phyloP scores from a whole-genome alignment of 768 basidiomycete genomes.

The Heimioporus sp. region DNA sequence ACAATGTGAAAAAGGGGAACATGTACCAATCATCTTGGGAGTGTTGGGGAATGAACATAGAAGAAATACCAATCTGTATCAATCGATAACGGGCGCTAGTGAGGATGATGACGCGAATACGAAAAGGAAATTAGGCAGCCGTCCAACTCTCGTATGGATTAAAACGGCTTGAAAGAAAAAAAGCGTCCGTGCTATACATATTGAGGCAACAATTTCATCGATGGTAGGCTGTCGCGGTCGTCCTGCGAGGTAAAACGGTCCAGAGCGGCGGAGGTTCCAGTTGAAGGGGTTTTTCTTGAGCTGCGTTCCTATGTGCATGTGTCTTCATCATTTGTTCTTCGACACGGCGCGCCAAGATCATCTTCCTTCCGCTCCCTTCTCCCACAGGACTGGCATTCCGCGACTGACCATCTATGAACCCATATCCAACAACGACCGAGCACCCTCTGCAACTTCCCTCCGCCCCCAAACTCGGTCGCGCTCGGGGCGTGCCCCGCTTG shows the following conservation, averaged over 20 bases:
- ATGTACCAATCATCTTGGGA: conserved; percentile 22
- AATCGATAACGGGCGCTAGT: conserved; percentile 35
- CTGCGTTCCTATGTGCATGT: conserved; percentile 9
- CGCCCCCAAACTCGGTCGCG: conserved; percentile 43
- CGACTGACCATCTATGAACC: conserved; percentile 35
- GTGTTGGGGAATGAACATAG: conserved; percentile 21
- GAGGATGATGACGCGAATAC: conserved; percentile 21
- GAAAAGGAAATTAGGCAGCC: conserved; percentile 32
- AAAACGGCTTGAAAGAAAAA: conserved; percentile 56
- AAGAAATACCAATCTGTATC: conserved; percentile 26
- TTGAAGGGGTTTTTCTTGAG: conserved; percentile 17
- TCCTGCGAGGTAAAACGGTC: conserved; percentile 18
- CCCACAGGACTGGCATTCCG: conserved; percentile 17
- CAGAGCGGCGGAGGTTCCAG: conserved; percentile 15
- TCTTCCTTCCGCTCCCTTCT: conserved; percentile 18
- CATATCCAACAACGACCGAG: conserved; percentile 37
- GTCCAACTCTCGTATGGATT: conserved; percentile 11
- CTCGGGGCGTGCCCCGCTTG: conserved; percentile 41
- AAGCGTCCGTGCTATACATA: conserved; percentile 70
- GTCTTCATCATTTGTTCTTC: conserved; percentile 3
- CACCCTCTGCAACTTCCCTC: conserved; percentile 32
- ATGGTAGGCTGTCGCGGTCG: conserved; percentile 22
- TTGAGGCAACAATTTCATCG: conserved; percentile 39
- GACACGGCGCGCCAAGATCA: conserved; percentile 26
- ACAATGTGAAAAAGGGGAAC: conserved; percentile 22